Base-by-base conservation (phyloP, 108 stramenopile genomes). In the Fistulifera pelliculosa region DNA sequence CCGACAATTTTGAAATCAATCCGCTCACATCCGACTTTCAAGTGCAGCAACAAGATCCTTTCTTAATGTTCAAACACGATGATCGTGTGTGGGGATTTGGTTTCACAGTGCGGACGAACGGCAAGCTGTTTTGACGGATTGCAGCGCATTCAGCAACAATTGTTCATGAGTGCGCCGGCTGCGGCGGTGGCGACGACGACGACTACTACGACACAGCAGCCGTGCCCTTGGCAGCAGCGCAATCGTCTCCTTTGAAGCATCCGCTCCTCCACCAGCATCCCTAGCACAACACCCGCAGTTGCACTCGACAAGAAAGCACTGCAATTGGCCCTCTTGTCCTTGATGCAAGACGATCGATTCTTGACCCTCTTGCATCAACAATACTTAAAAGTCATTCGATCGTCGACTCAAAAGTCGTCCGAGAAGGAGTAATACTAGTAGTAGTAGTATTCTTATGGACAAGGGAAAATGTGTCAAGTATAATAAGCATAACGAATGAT, bases 271-370 rank as follows among this genome's bases (percentile, higher is more conserved):
- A n/a, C n/a, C n/a, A n/a, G n/a, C n/a, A n/a, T n/a, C n/a, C n/a
- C n/a, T n/a, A n/a, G n/a, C 21, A 8, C 44, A 45, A 45, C 22
- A 35, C 42, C 17, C 54, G 52, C 23, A 61, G 49, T 60, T 21
- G 70, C 79, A n/a, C 45, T 93, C 15, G 91, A 93, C 48, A 93
- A 89, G 54, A 86, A 86, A 59, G 73, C 71, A 11, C 61, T 93
- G 17, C 91, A 93, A 54, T 54, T 93, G 35, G 71, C 91, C 0
- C 56, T 93, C 22, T 55, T 93, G 2, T 81, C 79, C 12, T 56
- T 93, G 59, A 75, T 93, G 38, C 87, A 93, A 58, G 91, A 93
- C 62, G 91, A 93, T 41, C 72, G 85, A 35, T 93, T 93, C 73
- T 60, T 93, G 47, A 87, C 88, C 70, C 57, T 93, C 25, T 64